phyloP scores from a whole-genome alignment of 2,329 filamentous ascomycete genomes.

The Chrysosphaeria jannelii region DNA sequence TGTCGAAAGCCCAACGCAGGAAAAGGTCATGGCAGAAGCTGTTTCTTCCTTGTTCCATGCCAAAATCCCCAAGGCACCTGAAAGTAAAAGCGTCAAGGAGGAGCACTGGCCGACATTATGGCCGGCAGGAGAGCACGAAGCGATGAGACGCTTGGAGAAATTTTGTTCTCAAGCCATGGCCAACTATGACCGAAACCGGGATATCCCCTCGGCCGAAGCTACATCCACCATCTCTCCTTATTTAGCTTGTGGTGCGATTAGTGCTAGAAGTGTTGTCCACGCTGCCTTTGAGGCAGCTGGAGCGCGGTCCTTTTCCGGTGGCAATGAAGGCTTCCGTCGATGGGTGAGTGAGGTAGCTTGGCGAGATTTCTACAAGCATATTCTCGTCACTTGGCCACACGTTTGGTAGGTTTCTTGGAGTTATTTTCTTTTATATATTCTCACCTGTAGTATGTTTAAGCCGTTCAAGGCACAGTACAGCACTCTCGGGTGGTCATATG shows the following conservation, averaged over 20 bases:
- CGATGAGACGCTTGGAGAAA: slow-evolving; percentile 25
- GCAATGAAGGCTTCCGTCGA: slow-evolving; percentile 29
- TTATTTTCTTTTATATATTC: too few relatives aligned
- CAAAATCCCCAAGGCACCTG: slow-evolving; percentile 27
- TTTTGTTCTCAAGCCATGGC: slow-evolving; percentile 19
- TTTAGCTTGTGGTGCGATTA: slow-evolving; percentile 32
- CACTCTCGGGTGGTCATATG: slow-evolving; percentile 57
- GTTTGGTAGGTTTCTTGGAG: too few relatives aligned
- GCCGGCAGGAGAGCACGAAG: slow-evolving; percentile 24
- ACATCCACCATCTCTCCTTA: slow-evolving; percentile 48
- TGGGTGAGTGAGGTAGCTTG: slow-evolving; percentile 71
- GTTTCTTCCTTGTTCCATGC: slow-evolving; percentile 27
- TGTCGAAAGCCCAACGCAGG: slow-evolving; percentile 16
- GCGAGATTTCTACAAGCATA: slow-evolving; percentile 71
- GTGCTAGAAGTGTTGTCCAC: slow-evolving; percentile 31
- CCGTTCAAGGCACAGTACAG: slow-evolving; percentile 55
- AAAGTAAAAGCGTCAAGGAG: slow-evolving; percentile 31
- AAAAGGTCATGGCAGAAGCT: slow-evolving; percentile 12
- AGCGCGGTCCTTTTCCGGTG: slow-evolving; percentile 32
- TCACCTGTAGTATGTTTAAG: slow-evolving; percentile 27
- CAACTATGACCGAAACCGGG: slow-evolving; percentile 14
- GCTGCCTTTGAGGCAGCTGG: slow-evolving; percentile 29
- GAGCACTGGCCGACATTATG: slow-evolving; percentile 27
- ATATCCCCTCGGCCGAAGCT: slow-evolving; percentile 24
- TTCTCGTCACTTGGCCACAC: slow-evolving; percentile 63